Percentiles rank a stretch among this genome's conserved stretches.
phyloP scores from a whole-genome alignment of 768 basidiomycete species.

The Steccherinum ochraceum region DNA sequence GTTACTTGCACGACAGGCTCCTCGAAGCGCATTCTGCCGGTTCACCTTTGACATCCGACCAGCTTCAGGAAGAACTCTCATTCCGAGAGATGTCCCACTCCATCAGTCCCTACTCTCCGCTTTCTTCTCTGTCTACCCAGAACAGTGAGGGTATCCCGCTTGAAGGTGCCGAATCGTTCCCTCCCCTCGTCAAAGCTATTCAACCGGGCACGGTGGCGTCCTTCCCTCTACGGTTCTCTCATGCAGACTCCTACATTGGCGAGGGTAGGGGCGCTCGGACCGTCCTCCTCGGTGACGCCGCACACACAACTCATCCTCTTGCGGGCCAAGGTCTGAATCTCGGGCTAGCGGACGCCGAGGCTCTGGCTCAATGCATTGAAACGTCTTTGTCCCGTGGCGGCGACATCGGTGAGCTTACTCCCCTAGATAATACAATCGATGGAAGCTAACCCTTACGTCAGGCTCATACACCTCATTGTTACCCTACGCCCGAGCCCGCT shows the following conservation, averaged over 20 bases:
- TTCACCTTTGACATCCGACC: constrained; percentile 36
- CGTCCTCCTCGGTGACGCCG: constrained; percentile 92
- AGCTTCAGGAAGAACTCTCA: constrained; percentile 54
- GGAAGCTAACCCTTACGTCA: constrained; percentile 25
- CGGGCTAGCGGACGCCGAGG: constrained; percentile 82
- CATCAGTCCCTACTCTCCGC: constrained; percentile 58
- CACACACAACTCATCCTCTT: constrained; percentile 90
- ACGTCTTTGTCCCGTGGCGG: constrained; percentile 54
- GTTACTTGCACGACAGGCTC: constrained; percentile 57
- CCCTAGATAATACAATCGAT: too few species aligned
- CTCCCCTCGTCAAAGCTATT: constrained; percentile 67
- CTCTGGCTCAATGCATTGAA: constrained; percentile 60
- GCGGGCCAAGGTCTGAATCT: constrained; percentile 96
- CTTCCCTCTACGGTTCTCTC: constrained; percentile 84
- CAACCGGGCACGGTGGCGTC: constrained; percentile 75
- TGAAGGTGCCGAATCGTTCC: constrained; percentile 53
- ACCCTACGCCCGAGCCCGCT: constrained; percentile 76
- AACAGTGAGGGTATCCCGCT: constrained; percentile 48
- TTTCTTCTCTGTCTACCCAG: constrained; percentile 35
- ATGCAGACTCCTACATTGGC: constrained; percentile 83
- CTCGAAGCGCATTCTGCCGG: constrained; percentile 45
- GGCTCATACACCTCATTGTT: constrained; percentile 71
- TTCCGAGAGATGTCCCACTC: constrained; percentile 72
- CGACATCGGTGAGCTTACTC: constrained; percentile 71
- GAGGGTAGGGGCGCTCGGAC: constrained; percentile 62